A percentile compares a stretch with the other conserved stretches of the same genome.
Evolutionary conservation across 2,329 filamentous ascomycete genomes (phyloP).

Genomic region (Calonectria pauciramosa): DNA sequence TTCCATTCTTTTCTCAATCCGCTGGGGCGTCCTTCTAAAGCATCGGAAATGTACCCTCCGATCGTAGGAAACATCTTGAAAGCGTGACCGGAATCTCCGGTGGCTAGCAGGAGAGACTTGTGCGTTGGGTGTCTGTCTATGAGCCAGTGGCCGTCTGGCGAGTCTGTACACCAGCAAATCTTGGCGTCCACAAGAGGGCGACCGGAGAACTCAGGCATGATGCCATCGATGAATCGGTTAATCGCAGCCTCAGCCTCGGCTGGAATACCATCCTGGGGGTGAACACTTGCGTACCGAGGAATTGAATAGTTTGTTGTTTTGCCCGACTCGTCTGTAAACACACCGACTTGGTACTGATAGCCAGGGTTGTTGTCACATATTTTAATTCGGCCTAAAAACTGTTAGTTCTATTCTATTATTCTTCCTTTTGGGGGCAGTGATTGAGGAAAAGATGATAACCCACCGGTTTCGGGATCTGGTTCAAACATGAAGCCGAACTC

Average conservation of each 20-base stretch:
- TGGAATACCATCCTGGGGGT: conserved; percentile 27
- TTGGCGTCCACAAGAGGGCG: conserved; percentile 38
- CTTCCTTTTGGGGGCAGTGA: not conserved
- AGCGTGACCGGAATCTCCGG: conserved; percentile 44
- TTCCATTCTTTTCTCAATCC: conserved; percentile 39
- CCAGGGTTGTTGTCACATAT: conserved; percentile 32
- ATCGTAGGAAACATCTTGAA: conserved; percentile 48
- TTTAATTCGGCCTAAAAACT: conserved; percentile 17
- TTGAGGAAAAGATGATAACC: not conserved
- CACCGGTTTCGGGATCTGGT: conserved; percentile 28
- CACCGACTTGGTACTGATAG: conserved; percentile 23
- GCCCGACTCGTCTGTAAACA: conserved; percentile 2
- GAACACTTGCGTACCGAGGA: conserved; percentile 24
- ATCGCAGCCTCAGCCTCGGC: conserved; percentile 17
- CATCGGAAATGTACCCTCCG: conserved; percentile 40
- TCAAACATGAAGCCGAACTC: conserved; percentile 31
- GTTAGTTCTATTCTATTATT: not conserved
- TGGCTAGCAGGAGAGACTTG: conserved; percentile 34
- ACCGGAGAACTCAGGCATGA: conserved; percentile 43
- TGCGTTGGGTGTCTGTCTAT: conserved; percentile 40
- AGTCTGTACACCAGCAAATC: conserved; percentile 46
- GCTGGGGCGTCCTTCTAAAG: conserved; percentile 30
- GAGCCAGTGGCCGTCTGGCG: conserved; percentile 42
- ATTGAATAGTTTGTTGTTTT: conserved; percentile 17
- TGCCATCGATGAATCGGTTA: conserved; percentile 23